Percentiles rank a stretch among this genome's conserved stretches.
Evolutionary conservation across 1,284 basidiomycete species (phyloP).

Genomic region (Sporisorium scitamineum): DNA sequence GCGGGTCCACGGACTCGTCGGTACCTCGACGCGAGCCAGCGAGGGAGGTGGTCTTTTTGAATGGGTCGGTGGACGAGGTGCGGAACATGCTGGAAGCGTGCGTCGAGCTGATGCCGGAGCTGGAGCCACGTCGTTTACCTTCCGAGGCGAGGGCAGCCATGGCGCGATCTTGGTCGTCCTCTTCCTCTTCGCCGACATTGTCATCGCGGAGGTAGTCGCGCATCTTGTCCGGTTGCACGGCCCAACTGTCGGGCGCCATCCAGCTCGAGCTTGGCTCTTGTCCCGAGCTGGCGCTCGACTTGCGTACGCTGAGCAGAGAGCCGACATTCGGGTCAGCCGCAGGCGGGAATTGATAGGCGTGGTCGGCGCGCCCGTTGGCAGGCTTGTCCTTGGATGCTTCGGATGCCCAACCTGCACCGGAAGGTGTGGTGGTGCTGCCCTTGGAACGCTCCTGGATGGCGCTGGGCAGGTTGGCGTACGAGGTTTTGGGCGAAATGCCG

Average conservation of each 20-base stretch:
- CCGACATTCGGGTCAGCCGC: conserved; percentile 11
- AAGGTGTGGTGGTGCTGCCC: conserved; percentile 4
- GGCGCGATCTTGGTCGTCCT: conserved; percentile 35
- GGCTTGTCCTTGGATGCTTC: conserved; percentile 18
- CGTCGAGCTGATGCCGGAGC: conserved; percentile 36
- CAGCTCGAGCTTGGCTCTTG: conserved; percentile 60
- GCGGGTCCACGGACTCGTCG: conserved; percentile 49
- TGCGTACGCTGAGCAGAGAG: conserved; percentile 40
- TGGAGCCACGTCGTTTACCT: conserved; percentile 32
- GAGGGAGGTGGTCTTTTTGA: conserved; percentile 30
- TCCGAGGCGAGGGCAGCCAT: conserved; percentile 25
- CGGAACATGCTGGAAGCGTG: conserved; percentile 49
- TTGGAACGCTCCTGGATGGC: conserved; percentile 23
- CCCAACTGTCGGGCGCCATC: conserved; percentile 69
- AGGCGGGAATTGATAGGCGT: conserved; percentile 52
- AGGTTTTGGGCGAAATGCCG: conserved; percentile 62
- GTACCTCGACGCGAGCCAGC: conserved; percentile 44
- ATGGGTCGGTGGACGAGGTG: conserved; percentile 34
- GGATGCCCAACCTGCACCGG: conserved; percentile 22
- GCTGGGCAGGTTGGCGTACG: conserved; percentile 45
- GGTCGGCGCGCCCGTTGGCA: conserved; percentile 36
- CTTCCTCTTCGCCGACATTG: conserved; percentile 56
- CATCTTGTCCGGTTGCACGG: conserved; percentile 61
- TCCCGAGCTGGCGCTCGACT: conserved; percentile 55
- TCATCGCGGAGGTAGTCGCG: conserved; percentile 53